phyloP scores from a whole-genome alignment of 495 filamentous ascomycete species.

The Usnea hakonensis region DNA sequence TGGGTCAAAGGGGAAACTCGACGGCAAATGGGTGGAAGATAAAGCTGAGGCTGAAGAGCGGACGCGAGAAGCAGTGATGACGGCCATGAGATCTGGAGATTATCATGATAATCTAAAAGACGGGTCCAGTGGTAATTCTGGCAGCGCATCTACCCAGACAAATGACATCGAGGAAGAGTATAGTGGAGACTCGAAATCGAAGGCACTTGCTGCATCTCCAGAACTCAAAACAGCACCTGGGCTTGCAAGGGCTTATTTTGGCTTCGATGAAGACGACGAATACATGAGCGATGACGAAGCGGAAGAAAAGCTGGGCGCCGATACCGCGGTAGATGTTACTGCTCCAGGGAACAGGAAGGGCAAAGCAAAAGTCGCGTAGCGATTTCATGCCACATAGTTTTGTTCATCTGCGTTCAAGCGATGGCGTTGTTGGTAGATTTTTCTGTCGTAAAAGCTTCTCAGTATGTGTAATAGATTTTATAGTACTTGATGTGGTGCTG shows the following conservation, averaged over 20 bases:
- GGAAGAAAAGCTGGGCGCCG: conserved; percentile 34
- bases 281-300: conserved; percentile 76
- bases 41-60: conserved; percentile 79
- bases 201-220: conserved; percentile 19
- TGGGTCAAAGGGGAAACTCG: conserved; percentile 61
- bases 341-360: background rate
- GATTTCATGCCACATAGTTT: background rate
- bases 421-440: conserved; percentile 5
- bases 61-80: conserved; percentile 73
- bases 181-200: conserved; percentile 10
- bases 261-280: conserved; percentile 88
- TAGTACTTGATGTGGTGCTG: too few species aligned
- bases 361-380: conserved; percentile 5
- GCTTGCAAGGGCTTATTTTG: conserved; percentile 54
- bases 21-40: conserved; percentile 89
- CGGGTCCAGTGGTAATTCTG: conserved; percentile 44
- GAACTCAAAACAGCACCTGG: conserved; percentile 25
- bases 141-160: conserved; percentile 39
- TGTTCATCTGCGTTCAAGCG: background rate
- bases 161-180: conserved; percentile 37
- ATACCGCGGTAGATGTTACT: background rate
- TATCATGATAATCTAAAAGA: conserved; percentile 45
- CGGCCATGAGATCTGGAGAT: conserved; percentile 59
- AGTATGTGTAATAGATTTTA: too few species aligned
- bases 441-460: background rate